Evolutionary conservation across 108 stramenopile genomes (phyloP).

Genomic region (Skeletonema tropicum): DNA sequence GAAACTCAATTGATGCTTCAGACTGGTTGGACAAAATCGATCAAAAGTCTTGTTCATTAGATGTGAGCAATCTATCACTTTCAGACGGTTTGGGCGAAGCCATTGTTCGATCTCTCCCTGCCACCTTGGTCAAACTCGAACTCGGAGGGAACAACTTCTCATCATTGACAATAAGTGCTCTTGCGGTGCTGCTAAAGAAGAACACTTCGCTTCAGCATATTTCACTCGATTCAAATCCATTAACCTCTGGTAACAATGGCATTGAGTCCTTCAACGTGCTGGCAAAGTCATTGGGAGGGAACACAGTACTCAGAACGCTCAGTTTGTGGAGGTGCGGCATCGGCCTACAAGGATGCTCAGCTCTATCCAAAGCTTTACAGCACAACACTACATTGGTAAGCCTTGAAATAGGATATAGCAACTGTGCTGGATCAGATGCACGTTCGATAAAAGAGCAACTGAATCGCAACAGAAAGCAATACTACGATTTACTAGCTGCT

Average conservation of each 20-base stretch:
- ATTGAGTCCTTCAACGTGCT: slow-evolving; percentile 33
- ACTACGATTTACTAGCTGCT: background rate
- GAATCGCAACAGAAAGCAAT: slow-evolving; percentile 14
- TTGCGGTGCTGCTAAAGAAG: slow-evolving; percentile 28
- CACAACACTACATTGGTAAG: slow-evolving; percentile 26
- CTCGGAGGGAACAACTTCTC: slow-evolving; percentile 40
- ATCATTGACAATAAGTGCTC: slow-evolving; percentile 11
- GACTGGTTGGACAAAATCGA: slow-evolving; percentile 24
- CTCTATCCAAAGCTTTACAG: slow-evolving; percentile 26
- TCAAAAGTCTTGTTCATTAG: slow-evolving; percentile 19
- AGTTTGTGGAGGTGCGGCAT: slow-evolving; percentile 52
- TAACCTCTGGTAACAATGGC: slow-evolving; percentile 14
- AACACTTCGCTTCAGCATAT: slow-evolving; percentile 26
- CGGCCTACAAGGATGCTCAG: slow-evolving; percentile 19
- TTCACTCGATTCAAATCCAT: slow-evolving; percentile 40
- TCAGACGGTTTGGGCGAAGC: slow-evolving; percentile 37
- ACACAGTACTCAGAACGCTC: slow-evolving; percentile 21
- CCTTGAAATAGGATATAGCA: slow-evolving; percentile 47
- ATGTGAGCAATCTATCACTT: slow-evolving; percentile 39
- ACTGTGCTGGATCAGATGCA: slow-evolving; percentile 19
- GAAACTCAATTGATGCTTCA: slow-evolving; percentile 29
- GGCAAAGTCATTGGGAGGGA: slow-evolving; percentile 22
- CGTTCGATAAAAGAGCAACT: slow-evolving; percentile 12
- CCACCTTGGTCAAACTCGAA: slow-evolving; percentile 25
- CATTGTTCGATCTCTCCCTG: slow-evolving; percentile 25